A percentile compares a stretch with the other conserved stretches of the same genome.
Conservation (phyloP, 2,329 filamentous ascomycete species). For the Microsporum canis region DNA sequence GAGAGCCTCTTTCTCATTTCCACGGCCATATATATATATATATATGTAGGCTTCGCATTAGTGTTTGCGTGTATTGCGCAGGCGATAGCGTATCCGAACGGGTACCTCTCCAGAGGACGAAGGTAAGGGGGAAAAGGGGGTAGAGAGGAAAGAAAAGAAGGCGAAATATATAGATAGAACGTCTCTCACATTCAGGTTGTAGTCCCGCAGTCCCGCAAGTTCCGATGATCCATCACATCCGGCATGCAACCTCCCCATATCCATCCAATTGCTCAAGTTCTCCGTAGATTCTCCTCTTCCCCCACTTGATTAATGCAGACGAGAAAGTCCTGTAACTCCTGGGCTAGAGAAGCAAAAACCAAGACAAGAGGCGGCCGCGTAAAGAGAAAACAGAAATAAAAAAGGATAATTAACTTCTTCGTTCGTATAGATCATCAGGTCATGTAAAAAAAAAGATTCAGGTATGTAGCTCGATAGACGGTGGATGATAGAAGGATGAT, state of each 20-base stretch:
- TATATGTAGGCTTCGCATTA: too few species aligned
- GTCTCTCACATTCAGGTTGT: not conserved
- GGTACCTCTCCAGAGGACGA: too few species aligned
- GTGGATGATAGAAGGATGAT: not conserved
- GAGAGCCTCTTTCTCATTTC: too few species aligned
- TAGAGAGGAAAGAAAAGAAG: too few species aligned
- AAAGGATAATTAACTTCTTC: conserved; percentile 7
- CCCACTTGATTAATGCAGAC: conserved; percentile 3
- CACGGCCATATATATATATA: too few species aligned
- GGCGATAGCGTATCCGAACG: too few species aligned
- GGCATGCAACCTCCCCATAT: not conserved
- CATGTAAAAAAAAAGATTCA: conserved; percentile 4
- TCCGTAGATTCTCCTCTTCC: not conserved
- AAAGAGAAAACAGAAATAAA: not conserved
- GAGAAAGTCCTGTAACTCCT: conserved; percentile 4
- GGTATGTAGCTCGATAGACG: not conserved
- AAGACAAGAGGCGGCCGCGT: not conserved
- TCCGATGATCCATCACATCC: not conserved
- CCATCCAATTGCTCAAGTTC: not conserved
- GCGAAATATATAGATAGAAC: not conserved
- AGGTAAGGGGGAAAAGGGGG: too few species aligned
- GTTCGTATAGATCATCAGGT: conserved; percentile 7
- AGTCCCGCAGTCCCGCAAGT: not conserved
- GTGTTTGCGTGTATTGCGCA: too few species aligned
- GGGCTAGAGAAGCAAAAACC: conserved; percentile 3